These are phyloP conservation scores for Paxillus involutus DNA, from an alignment of 768 basidiomycete genomes.

Conservation along the genomic window DNA sequence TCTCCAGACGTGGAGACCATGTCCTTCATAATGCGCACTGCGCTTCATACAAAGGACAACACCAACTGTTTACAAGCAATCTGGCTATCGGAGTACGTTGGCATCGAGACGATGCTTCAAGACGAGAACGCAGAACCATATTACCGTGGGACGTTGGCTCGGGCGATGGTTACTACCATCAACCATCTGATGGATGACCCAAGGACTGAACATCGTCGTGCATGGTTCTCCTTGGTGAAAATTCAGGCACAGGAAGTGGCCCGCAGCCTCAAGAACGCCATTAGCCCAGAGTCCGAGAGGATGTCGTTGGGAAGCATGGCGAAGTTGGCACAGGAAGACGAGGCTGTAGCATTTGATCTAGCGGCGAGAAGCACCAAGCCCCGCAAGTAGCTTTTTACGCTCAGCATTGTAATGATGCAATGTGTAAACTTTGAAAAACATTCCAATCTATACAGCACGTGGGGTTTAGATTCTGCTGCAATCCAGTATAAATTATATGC, in stretches of 20 bases:
- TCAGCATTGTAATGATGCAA: too few relatives aligned
- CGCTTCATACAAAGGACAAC: conserved; percentile 49
- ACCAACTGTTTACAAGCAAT: conserved; percentile 59
- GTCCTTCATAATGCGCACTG: conserved; percentile 56
- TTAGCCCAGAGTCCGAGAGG: conserved; percentile 17
- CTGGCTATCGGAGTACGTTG: conserved; percentile 54
- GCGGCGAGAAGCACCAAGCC: conserved; percentile 27
- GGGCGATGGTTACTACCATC: conserved; percentile 42
- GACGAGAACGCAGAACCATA: conserved; percentile 28
- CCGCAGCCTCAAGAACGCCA: conserved; percentile 10
- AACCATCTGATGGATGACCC: conserved; percentile 31
- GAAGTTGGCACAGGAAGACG: conserved; percentile 25
- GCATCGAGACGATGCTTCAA: conserved; percentile 37
- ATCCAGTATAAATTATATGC: conserved; percentile 5
- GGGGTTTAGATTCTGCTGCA: too few relatives aligned
- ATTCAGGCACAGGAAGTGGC: conserved; percentile 17
- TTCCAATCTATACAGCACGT: too few relatives aligned
- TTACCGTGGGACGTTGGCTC: conserved; percentile 49
- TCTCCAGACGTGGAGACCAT: conserved; percentile 52
- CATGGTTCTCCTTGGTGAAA: conserved; percentile 19
- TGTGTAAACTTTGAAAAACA: too few relatives aligned
- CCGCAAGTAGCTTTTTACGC: conserved; percentile 13
- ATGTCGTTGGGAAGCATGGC: conserved; percentile 24
- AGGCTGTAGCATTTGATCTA: conserved; percentile 30
- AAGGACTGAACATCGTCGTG: conserved; percentile 13